Conservation (phyloP, 305 asterid genomes). For the Caryopteris hybrid region DNA sequence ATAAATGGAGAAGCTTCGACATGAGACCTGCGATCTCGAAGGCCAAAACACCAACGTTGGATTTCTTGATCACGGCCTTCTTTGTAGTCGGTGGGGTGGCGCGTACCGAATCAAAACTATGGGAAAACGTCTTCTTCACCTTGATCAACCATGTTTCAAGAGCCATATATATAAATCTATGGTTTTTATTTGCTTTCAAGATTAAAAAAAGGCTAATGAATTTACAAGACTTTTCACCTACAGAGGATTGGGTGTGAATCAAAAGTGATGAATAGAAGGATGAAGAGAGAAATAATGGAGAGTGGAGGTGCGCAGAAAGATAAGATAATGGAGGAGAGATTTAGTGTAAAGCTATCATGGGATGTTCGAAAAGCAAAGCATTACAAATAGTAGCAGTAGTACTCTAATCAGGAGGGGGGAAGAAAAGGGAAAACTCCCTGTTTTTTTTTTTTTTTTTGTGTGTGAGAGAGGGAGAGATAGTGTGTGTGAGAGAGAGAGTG, state of each 20-base stretch:
- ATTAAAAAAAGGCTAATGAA: neutral
- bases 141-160: slow-evolving; percentile 77
- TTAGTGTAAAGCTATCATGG: slow-evolving; percentile 43
- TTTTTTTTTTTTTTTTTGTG: neutral
- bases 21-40: slow-evolving; percentile 77
- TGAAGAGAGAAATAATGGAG: slow-evolving; percentile 36
- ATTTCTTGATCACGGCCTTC: slow-evolving; percentile 43
- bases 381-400: slow-evolving; percentile 15
- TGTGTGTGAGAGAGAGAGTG: slow-evolving; percentile 4
- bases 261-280: neutral
- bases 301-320: slow-evolving; percentile 36
- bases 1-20: slow-evolving; percentile 81
- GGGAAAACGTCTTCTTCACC: slow-evolving; percentile 60
- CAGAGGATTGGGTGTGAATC: neutral
- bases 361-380: slow-evolving; percentile 44
- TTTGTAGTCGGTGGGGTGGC: slow-evolving; percentile 35
- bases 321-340: slow-evolving; percentile 42
- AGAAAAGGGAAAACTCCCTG: neutral
- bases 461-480: slow-evolving; percentile 8
- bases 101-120: slow-evolving; percentile 42
- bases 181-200: neutral
- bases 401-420: slow-evolving; percentile 2
- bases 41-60: slow-evolving; percentile 67
- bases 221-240: neutral
- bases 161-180: slow-evolving; percentile 37